These are phyloP conservation scores for Camellia japonica DNA, from an alignment of 148 eudicot genomes.

Conservation along the genomic window DNA sequence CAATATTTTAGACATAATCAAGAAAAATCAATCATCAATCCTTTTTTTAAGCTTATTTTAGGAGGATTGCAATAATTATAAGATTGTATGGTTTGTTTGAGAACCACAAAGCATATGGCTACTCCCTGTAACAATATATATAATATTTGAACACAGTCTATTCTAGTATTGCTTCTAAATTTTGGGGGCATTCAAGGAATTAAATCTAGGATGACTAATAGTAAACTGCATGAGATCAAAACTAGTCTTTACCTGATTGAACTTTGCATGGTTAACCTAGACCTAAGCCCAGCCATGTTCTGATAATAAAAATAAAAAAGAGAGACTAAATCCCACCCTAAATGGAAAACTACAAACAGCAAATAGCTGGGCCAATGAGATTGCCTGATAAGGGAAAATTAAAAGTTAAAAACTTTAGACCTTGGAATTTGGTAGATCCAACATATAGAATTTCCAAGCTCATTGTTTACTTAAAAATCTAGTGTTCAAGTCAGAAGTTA, in stretches of 20 bases:
- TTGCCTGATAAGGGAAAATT: neutral
- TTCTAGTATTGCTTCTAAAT: neutral
- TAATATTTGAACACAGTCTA: neutral
- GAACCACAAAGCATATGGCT: neutral
- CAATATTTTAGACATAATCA: neutral
- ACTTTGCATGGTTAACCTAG: neutral
- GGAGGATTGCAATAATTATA: neutral
- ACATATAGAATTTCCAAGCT: neutral
- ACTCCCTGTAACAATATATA: neutral
- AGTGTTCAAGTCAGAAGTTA: neutral
- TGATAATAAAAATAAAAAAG: neutral
- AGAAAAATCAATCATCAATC: constrained; percentile 3
- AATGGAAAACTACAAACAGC: neutral
- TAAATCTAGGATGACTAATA: neutral
- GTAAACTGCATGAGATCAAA: neutral
- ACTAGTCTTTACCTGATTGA: neutral
- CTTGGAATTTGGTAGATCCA: neutral
- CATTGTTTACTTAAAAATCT: neutral
- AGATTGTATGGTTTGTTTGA: neutral
- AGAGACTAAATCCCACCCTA: neutral
- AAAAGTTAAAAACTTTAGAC: neutral
- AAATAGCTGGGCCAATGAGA: neutral
- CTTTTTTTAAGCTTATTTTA: neutral
- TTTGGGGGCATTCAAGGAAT: neutral
- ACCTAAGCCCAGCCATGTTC: neutral